phyloP scores from a whole-genome alignment of 164 flowering plant species.

The Vitis riparia region DNA sequence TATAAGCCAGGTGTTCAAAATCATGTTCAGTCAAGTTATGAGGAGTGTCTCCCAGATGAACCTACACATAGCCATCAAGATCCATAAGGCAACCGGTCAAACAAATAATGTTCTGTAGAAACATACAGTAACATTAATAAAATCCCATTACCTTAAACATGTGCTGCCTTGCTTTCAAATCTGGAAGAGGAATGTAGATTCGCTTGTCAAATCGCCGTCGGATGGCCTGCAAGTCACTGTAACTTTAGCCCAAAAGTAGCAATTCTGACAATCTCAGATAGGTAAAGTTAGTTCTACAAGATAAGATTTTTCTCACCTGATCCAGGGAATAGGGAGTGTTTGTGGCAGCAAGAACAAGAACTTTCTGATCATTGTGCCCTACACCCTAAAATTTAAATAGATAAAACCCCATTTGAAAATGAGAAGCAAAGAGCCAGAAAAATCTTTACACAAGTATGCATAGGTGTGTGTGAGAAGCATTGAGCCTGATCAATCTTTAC shows the following conservation, averaged over 20 bases:
- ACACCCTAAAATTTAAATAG: slow-evolving; percentile 61
- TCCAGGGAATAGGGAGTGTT: slow-evolving; percentile 98
- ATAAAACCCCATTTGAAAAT: neutral
- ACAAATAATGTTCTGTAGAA: neutral
- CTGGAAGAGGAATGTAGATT: slow-evolving; percentile 97
- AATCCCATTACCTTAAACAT: slow-evolving; percentile 76
- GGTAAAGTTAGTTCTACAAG: neutral
- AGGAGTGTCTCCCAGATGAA: slow-evolving; percentile 97
- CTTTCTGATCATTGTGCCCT: slow-evolving; percentile 90
- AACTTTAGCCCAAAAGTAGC: neutral
- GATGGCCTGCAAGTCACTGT: slow-evolving; percentile 59
- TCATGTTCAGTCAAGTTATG: slow-evolving; percentile 88
- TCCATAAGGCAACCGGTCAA: neutral
- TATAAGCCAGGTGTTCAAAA: slow-evolving; percentile 75
- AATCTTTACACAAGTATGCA: neutral
- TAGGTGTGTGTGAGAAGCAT: no score
- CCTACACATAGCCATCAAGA: slow-evolving; percentile 37
- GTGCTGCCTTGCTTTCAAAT: slow-evolving; percentile 88
- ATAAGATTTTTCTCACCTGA: slow-evolving; percentile 54
- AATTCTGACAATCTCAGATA: slow-evolving; percentile 1
- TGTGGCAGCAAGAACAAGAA: slow-evolving; percentile 98
- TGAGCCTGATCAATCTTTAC: no score
- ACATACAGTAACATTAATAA: no score
- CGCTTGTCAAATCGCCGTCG: slow-evolving; percentile 96
- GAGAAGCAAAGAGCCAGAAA: neutral